Conservation (phyloP, 106 monocot genomes). For the Dendrobium nobile region DNA sequence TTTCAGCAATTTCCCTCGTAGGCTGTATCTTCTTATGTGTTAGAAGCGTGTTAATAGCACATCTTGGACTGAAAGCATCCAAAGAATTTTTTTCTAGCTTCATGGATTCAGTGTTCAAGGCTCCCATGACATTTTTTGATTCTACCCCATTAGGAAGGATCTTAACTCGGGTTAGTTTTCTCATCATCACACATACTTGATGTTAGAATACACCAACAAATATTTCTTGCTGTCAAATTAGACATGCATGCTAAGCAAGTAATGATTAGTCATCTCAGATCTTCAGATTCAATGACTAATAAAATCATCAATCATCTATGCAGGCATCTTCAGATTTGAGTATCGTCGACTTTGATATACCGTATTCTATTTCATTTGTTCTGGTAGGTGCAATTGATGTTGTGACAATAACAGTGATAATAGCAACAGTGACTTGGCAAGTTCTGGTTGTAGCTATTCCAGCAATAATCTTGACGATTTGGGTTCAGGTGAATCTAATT, state of each 20-base stretch:
- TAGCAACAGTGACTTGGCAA: conserved; percentile 68
- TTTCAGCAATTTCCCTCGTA: conserved; percentile 32
- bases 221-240: too few relatives aligned
- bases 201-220: too few relatives aligned
- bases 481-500: conserved; percentile 39
- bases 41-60: conserved; percentile 44
- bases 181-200: too few relatives aligned
- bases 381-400: conserved; percentile 37
- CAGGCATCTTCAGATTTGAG: conserved; percentile 78
- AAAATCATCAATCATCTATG: neutral
- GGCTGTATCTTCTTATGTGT: conserved; percentile 46
- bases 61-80: conserved; percentile 66
- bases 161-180: conserved; percentile 46
- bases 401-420: conserved; percentile 22
- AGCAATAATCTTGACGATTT: conserved; percentile 16
- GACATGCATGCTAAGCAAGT: too few relatives aligned
- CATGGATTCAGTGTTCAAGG: conserved; percentile 71
- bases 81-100: conserved; percentile 45
- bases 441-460: conserved; percentile 52
- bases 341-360: conserved; percentile 63
- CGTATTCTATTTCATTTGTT: conserved; percentile 43
- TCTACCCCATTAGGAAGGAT: conserved; percentile 77
- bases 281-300: neutral
- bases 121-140: conserved; percentile 78
- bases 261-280: too few relatives aligned